Conservation (phyloP, 2,329 filamentous ascomycete genomes). For the Neopestalotiopsis rosae region DNA sequence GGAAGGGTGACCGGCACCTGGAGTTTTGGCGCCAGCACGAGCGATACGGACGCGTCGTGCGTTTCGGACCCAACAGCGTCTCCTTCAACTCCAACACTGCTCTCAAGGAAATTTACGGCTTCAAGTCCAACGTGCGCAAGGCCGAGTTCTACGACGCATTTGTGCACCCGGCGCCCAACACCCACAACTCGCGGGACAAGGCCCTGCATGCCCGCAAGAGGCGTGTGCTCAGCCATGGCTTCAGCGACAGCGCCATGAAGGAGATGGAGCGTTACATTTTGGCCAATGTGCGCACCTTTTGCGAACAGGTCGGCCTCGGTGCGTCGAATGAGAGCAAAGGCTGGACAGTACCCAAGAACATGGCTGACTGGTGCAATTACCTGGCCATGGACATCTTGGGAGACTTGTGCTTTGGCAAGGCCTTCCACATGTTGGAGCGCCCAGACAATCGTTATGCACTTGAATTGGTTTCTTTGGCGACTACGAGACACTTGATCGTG, state of each 20-base stretch:
- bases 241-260: slow-evolving; percentile 69
- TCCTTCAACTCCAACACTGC: slow-evolving; percentile 77
- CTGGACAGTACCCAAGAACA: slow-evolving; percentile 65
- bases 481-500: slow-evolving; percentile 72
- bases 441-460: slow-evolving; percentile 70
- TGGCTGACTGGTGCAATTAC: slow-evolving; percentile 68
- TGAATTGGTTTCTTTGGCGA: slow-evolving; percentile 69
- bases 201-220: slow-evolving; percentile 72
- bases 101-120: slow-evolving; percentile 70
- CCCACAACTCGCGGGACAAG: slow-evolving; percentile 75
- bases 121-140: slow-evolving; percentile 68
- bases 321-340: slow-evolving; percentile 52
- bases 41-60: slow-evolving; percentile 74
- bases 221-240: slow-evolving; percentile 73
- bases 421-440: slow-evolving; percentile 65
- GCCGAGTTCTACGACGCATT: slow-evolving; percentile 77
- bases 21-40: slow-evolving; percentile 74
- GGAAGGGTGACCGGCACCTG: slow-evolving; percentile 75
- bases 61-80: slow-evolving; percentile 78
- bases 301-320: slow-evolving; percentile 57
- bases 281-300: slow-evolving; percentile 70
- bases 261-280: slow-evolving; percentile 73
- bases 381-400: slow-evolving; percentile 68
- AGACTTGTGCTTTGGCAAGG: slow-evolving; percentile 65
- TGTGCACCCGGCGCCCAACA: slow-evolving; percentile 73